Base-by-base conservation (phyloP, 2,329 filamentous ascomycete genomes). In the Epichloe uncinata region DNA sequence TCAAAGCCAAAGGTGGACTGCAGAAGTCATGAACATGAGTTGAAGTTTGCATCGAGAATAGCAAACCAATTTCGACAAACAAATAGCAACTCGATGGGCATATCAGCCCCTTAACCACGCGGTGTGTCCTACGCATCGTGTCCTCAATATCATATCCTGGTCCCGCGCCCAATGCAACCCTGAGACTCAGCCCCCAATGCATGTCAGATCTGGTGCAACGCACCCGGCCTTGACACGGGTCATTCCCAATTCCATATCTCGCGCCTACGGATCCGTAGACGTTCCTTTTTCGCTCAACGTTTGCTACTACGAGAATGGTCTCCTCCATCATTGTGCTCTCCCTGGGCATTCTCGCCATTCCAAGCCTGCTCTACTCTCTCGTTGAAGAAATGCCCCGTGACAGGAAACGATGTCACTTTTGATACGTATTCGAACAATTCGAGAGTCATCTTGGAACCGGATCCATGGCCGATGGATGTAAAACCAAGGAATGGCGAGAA, bases 361-460 rank as follows among this genome's bases (percentile, higher is more conserved):
- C 71, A 6, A 67, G 69, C 50, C 60, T 74, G 22, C 54, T 73
- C 35, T 63, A 70, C 49, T 72, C 70, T 7, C 61, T 60, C 22
- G 3, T 61, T 60, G 20, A 16, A 44, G 15, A 44, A n/a, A 12
- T 73, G 69, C 53, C 66, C 69, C 1, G 55, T 60, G 43, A 74
- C 72, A 0, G 72, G 72, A 8, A 55, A 67, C 41, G 53, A 59
- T 13, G 58, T 74, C 13, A 64, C 68, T 20, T 73, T 74, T 47
- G 72, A 75, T 54, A 67, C 63, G n/a, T 69, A 72, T 57, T 72
- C 71, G 7, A 75, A 71, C 26, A 74, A 75, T 59, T 68, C 68
- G 47, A 73, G 74, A 55, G 72, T 75, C 51, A 77, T 78, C 52
- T 63, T 77, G 11, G 74, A 78, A 61, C 73, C 73, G 7, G 52